Evolutionary conservation across 192 early-diverging fungal genomes (phyloP).

Genomic region (Lobulomyces angularis): DNA sequence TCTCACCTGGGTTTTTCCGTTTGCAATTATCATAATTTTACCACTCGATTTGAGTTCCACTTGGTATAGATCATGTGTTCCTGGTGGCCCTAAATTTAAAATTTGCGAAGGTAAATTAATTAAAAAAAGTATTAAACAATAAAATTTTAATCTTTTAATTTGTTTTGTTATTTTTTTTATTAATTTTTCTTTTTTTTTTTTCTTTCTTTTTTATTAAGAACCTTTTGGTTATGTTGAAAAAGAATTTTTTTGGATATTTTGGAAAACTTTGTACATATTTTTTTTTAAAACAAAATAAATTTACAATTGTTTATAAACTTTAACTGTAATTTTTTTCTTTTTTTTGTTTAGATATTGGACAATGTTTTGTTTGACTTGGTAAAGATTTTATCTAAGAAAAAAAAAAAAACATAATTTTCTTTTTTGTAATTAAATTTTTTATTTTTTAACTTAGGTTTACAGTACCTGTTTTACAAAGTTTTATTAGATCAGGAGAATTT

Average conservation of each 20-base stretch:
- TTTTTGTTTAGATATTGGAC: too few relatives aligned
- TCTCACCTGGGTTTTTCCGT: slow-evolving; percentile 80
- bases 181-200: too few relatives aligned
- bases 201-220: too few relatives aligned
- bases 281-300: too few relatives aligned
- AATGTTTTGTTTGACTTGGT: slow-evolving; percentile 78
- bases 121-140: slow-evolving; percentile 6
- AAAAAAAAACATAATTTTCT: slow-evolving; percentile 10
- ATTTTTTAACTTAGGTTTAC: slow-evolving; percentile 32
- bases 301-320: too few relatives aligned
- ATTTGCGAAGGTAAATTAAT: slow-evolving; percentile 2
- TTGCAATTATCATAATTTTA: slow-evolving; percentile 79
- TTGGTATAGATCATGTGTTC: background rate
- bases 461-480: slow-evolving; percentile 73
- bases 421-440: background rate
- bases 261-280: slow-evolving; percentile 78
- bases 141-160: background rate
- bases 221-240: slow-evolving; percentile 65
- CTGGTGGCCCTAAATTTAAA: background rate
- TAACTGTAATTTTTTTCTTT: too few relatives aligned
- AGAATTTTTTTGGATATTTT: slow-evolving; percentile 60
- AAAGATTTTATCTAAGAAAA: too few relatives aligned
- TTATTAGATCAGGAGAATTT: slow-evolving; percentile 80
- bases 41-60: slow-evolving; percentile 70
- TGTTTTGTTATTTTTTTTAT: too few relatives aligned